Conservation (phyloP, 2,329 filamentous ascomycete species). For the Aschersonia sp. region DNA sequence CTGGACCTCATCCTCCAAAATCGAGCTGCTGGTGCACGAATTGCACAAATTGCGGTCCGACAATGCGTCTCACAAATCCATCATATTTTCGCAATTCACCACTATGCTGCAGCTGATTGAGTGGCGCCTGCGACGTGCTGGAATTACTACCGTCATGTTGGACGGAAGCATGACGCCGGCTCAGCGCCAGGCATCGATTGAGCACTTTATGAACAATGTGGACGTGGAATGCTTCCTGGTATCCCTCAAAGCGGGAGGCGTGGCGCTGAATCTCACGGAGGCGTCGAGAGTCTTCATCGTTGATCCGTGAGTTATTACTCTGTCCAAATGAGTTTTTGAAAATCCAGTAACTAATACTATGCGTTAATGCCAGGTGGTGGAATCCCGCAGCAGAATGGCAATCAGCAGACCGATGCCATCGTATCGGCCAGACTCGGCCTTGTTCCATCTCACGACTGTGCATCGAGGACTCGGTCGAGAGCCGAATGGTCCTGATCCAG, state of each 20-base stretch:
- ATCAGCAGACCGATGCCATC: conserved; percentile 83
- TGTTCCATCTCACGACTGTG: conserved; percentile 90
- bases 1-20: conserved; percentile 97
- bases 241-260: conserved; percentile 88
- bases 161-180: conserved; percentile 95
- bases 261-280: conserved; percentile 89
- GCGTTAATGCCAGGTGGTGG: conserved; percentile 56
- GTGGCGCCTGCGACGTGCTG: conserved; percentile 90
- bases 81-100: conserved; percentile 95
- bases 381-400: conserved; percentile 99
- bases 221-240: conserved; percentile 94
- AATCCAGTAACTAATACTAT: no score
- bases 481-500: conserved; percentile 84
- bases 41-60: conserved; percentile 83
- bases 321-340: no score
- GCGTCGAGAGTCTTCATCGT: conserved; percentile 91
- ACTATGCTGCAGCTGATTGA: conserved; percentile 95
- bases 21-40: conserved; percentile 89
- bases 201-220: conserved; percentile 90
- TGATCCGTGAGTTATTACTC: conserved; percentile 57
- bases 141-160: conserved; percentile 95
- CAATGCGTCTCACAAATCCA: conserved; percentile 88
- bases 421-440: conserved; percentile 86
- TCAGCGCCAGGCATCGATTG: conserved; percentile 84
- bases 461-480: conserved; percentile 95